Base-by-base conservation (phyloP, 257 asterid genomes). In the Leptodermis oblonga region DNA sequence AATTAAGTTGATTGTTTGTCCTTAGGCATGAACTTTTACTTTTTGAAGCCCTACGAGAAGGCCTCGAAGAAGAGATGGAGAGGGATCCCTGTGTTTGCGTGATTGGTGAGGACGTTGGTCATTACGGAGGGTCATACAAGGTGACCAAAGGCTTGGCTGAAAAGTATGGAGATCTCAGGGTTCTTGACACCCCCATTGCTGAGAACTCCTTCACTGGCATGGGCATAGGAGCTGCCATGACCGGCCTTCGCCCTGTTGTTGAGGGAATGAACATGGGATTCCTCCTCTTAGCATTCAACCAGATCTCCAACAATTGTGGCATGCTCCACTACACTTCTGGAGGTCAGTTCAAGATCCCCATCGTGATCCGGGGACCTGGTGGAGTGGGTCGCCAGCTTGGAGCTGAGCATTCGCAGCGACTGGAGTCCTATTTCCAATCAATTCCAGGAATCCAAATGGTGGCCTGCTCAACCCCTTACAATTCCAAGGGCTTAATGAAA, bases 211-310 rank as follows among this genome's bases (percentile, higher is more conserved):
- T 88, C 87, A 90, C 97, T 10, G 92, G 97, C 59, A 86, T 90
- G 95, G 97, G 86, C 59, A 78, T 86, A 0, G 96, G 96, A 48
- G 96, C 97, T 36, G 97, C 92, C 71, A 88, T 90, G 94, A 88
- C 95, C 0, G 97, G 96, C 33, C 82, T 88, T n/a, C 82, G 97
- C 34, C 95, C 96, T 8, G 63, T 90, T 41, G 80, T 90, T 3
- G 97, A 90, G 80, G 96, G 96, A 42, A 88, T 90, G 97, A 90
- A 90, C 88, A 90, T 90, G 97, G 96, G 97, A 58, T 90, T 86
- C 74, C 94, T 90, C 65, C 94, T 90, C 51, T 77, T 90, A 25
- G 96, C 96, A 58, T 90, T 88, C 69, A 90, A 90, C 76, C 96
- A 86, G 62, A 90, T 90, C 68, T 90, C 97, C n/a, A 84, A 88